Evolutionary conservation across 371 early-diverging fungal genomes (phyloP).

Genomic region (Lichtheimia ornata): DNA sequence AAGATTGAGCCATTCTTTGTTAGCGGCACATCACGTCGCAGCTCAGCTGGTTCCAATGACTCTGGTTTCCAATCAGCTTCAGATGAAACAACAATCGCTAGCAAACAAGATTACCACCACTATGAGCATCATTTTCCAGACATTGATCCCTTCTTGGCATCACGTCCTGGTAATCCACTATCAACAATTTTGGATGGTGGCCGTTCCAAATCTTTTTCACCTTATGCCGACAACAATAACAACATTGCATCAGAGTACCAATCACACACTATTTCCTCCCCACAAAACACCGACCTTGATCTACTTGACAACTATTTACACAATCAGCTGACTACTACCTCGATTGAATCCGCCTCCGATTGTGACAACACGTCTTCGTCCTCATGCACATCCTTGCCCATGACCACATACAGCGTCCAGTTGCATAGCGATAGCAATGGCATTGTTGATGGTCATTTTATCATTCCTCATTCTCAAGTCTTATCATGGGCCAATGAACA

Average conservation of each 20-base stretch:
- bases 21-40: constrained; percentile 10
- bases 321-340: neutral
- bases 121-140: constrained; percentile 8
- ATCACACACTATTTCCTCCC: neutral
- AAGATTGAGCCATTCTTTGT: constrained; percentile 11
- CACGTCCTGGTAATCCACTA: constrained; percentile 23
- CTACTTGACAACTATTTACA: constrained; percentile 1
- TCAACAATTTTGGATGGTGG: constrained; percentile 21
- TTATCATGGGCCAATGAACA: constrained; percentile 34
- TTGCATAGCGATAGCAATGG: constrained; percentile 22
- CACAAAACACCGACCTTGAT: neutral
- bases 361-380: neutral
- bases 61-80: constrained; percentile 18
- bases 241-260: neutral
- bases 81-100: constrained; percentile 1
- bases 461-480: constrained; percentile 23
- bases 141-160: constrained; percentile 7
- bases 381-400: neutral
- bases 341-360: neutral
- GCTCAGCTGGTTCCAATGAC: constrained; percentile 16
- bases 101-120: neutral
- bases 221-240: neutral
- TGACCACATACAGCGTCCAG: neutral
- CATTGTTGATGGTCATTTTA: constrained; percentile 29
- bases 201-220: constrained; percentile 4